A percentile compares a stretch with the other conserved stretches of the same genome.
Evolutionary conservation across 2,329 filamentous ascomycete genomes (phyloP).

Genomic region (Elsinoe necatrix): DNA sequence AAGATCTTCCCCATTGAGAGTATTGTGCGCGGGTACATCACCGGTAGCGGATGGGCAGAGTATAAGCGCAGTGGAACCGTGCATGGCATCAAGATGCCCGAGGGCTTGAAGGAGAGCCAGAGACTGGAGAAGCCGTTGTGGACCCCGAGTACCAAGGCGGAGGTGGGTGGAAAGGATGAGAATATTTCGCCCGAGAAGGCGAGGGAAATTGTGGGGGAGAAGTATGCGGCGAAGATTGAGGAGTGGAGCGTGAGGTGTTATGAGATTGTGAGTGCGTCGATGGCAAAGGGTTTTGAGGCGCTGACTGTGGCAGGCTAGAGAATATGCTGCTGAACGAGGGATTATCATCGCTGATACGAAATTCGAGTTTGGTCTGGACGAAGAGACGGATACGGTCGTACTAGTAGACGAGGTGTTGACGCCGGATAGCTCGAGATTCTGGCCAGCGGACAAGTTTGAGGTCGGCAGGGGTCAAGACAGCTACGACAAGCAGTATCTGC

Average conservation of each 20-base stretch:
- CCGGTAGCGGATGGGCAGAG: constrained; percentile 75
- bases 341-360: constrained; percentile 74
- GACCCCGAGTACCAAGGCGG: constrained; percentile 80
- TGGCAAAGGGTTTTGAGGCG: background rate
- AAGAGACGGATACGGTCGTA: constrained; percentile 57
- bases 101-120: constrained; percentile 62
- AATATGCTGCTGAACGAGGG: constrained; percentile 56
- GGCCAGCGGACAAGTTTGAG: constrained; percentile 65
- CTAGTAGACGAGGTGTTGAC: constrained; percentile 81
- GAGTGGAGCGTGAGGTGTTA: constrained; percentile 58
- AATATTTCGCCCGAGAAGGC: constrained; percentile 69
- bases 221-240: constrained; percentile 57
- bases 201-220: constrained; percentile 53
- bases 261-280: constrained; percentile 35
- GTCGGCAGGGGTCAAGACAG: constrained; percentile 68
- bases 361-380: constrained; percentile 62
- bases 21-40: constrained; percentile 85
- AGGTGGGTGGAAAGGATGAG: constrained; percentile 68
- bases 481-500: constrained; percentile 69
- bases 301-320: constrained; percentile 40
- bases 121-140: constrained; percentile 62
- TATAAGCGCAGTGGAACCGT: constrained; percentile 67
- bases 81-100: constrained; percentile 62
- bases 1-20: constrained; percentile 71
- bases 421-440: constrained; percentile 70